Conservation (phyloP, 495 filamentous ascomycete genomes). For the Tuber calosporum region DNA sequence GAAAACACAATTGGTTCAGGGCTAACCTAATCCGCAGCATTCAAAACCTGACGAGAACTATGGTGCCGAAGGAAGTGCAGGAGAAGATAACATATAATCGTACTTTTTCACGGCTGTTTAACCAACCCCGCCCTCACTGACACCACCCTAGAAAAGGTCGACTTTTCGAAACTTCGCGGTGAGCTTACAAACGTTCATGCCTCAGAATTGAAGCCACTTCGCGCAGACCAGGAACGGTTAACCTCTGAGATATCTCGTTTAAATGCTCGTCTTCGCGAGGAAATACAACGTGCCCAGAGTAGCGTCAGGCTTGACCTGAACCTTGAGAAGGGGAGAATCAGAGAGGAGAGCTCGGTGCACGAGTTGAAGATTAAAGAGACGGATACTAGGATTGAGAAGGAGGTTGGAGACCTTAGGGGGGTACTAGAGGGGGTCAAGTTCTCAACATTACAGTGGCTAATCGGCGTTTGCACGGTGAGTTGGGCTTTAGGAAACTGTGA, state of each 20-base stretch:
- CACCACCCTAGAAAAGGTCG: slow-evolving; percentile 62
- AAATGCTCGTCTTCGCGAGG: slow-evolving; percentile 77
- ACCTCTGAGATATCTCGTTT: slow-evolving; percentile 92
- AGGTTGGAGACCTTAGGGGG: slow-evolving; percentile 83
- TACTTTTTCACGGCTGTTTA: background rate
- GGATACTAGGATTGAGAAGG: slow-evolving; percentile 96
- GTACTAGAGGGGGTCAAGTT: slow-evolving; percentile 96
- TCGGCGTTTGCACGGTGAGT: slow-evolving; percentile 80
- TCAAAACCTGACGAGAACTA: slow-evolving; percentile 93
- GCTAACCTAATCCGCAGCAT: slow-evolving; percentile 52
- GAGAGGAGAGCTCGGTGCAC: slow-evolving; percentile 93
- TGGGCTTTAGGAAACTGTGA: background rate
- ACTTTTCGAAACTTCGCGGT: slow-evolving; percentile 96
- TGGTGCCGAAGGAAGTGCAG: slow-evolving; percentile 93
- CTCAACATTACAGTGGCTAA: slow-evolving; percentile 93
- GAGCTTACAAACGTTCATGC: slow-evolving; percentile 87
- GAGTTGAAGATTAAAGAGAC: slow-evolving; percentile 99
- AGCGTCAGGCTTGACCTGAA: slow-evolving; percentile 87
- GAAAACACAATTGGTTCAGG: background rate
- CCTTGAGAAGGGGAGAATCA: slow-evolving; percentile 90
- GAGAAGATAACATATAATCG: slow-evolving; percentile 83
- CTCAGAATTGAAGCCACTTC: slow-evolving; percentile 79
- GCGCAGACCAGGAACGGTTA: slow-evolving; percentile 82
- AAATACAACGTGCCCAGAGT: slow-evolving; percentile 87
- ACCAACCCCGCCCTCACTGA: background rate